A percentile compares a stretch with the other conserved stretches of the same genome.
Conservation (phyloP, 2,329 filamentous ascomycete species). For the Didymella sp. region DNA sequence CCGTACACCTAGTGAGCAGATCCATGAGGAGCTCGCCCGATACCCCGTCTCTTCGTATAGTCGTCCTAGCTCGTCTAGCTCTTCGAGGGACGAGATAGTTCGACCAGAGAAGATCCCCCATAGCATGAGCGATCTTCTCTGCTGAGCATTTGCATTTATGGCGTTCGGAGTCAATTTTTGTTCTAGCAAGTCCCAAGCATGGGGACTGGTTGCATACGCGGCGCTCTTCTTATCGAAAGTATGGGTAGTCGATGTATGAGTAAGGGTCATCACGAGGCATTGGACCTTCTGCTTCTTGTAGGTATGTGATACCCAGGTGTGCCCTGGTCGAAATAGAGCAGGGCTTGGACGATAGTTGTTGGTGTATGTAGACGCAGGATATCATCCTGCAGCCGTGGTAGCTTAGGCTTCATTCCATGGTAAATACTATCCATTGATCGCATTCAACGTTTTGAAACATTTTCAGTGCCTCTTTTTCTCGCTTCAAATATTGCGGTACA, state of each 20-base stretch:
- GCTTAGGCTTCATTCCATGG: conserved; percentile 3
- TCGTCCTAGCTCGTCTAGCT: conserved; percentile 38
- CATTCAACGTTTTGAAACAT: neutral
- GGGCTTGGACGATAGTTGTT: conserved; percentile 6
- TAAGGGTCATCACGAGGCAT: conserved; percentile 25
- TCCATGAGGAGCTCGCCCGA: conserved; percentile 30
- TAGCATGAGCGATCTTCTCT: conserved; percentile 31
- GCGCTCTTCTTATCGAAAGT: conserved; percentile 21
- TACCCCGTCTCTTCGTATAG: conserved; percentile 21
- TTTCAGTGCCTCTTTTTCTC: neutral
- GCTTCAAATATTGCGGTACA: neutral
- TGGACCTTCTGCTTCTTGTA: conserved; percentile 24
- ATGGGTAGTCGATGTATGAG: conserved; percentile 22
- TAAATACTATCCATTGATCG: conserved; percentile 12
- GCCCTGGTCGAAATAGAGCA: conserved; percentile 18
- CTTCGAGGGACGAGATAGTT: conserved; percentile 33
- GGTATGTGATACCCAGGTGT: conserved; percentile 42
- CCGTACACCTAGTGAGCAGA: conserved; percentile 39
- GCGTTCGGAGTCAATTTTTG: conserved; percentile 25
- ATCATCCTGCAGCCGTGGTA: neutral
- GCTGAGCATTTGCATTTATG: conserved; percentile 33
- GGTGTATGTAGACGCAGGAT: conserved; percentile 8
- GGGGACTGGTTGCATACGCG: conserved; percentile 26
- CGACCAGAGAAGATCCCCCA: conserved; percentile 35
- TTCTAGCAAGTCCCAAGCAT: conserved; percentile 5